Evolutionary conservation across 495 filamentous ascomycete species (phyloP).

Genomic region (Chaetomium cochliodes): DNA sequence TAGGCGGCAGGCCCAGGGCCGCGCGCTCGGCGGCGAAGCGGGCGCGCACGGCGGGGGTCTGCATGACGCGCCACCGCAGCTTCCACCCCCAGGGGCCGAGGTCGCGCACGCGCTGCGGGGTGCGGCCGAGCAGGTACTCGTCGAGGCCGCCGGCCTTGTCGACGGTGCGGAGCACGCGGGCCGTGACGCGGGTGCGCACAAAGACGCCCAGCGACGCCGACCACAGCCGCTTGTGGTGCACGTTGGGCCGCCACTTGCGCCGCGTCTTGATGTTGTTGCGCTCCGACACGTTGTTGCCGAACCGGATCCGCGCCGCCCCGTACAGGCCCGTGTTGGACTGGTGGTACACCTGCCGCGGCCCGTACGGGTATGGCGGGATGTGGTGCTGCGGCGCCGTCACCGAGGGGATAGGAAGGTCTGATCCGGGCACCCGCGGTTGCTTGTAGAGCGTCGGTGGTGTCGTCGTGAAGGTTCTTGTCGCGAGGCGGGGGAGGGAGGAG

Average conservation of each 20-base stretch:
- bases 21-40: constrained; percentile 57
- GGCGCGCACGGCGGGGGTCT: constrained; percentile 60
- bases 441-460: constrained; percentile 32
- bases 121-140: constrained; percentile 79
- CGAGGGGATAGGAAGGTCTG: constrained; percentile 31
- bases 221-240: constrained; percentile 73
- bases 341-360: constrained; percentile 75
- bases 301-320: constrained; percentile 71
- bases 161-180: constrained; percentile 78
- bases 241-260: constrained; percentile 84
- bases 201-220: constrained; percentile 61
- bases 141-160: constrained; percentile 86
- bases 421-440: constrained; percentile 28
- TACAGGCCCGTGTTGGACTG: constrained; percentile 87
- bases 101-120: constrained; percentile 70
- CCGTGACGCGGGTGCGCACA: constrained; percentile 72
- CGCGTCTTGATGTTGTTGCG: constrained; percentile 78
- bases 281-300: constrained; percentile 86
- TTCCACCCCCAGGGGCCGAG: constrained; percentile 86
- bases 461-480: constrained; percentile 27
- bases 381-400: constrained; percentile 37
- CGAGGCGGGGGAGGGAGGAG: background rate
- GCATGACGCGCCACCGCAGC: constrained; percentile 81
- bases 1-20: constrained; percentile 38
- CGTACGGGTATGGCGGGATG: constrained; percentile 78